These are phyloP conservation scores for Cinnamomum chago DNA, from an alignment of 164 flowering plant species.

Conservation along the genomic window DNA sequence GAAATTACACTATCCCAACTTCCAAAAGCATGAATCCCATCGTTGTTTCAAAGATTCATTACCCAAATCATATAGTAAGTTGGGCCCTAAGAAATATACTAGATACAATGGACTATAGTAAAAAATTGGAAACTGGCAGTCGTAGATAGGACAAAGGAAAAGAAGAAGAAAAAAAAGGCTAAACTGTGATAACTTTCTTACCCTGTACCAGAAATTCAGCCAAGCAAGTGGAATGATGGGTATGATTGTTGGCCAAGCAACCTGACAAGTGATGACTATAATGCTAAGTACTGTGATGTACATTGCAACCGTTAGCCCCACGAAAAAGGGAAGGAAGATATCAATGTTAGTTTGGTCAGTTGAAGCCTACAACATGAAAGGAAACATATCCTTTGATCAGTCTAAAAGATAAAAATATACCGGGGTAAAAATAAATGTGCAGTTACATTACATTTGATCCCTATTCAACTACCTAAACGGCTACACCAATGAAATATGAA, in stretches of 20 bases:
- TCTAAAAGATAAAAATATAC: not conserved
- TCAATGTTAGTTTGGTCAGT: constrained; percentile 84
- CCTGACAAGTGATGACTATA: constrained; percentile 73
- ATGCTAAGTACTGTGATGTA: constrained; percentile 63
- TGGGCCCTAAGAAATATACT: not conserved
- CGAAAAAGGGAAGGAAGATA: constrained; percentile 63
- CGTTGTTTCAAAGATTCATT: not conserved
- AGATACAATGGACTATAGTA: not conserved
- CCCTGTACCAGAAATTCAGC: constrained; percentile 89
- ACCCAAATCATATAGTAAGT: too few relatives aligned
- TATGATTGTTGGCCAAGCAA: constrained; percentile 86
- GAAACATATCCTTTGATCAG: constrained; percentile 3
- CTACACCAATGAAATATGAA: not conserved
- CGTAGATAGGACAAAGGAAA: not conserved
- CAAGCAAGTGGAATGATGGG: constrained; percentile 70
- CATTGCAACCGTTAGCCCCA: constrained; percentile 50
- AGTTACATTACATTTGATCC: not conserved
- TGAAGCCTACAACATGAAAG: constrained; percentile 56
- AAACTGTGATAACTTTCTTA: constrained; percentile 27
- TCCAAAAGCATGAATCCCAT: not conserved
- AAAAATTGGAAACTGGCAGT: not conserved
- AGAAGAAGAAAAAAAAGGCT: not conserved
- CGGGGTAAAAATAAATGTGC: not conserved
- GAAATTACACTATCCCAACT: not conserved
- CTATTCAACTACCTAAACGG: not conserved